Evolutionary conservation across 345 rosid species (phyloP), one percentile per base, ranked within the genome.

Genomic region (Rhizophora mangle): DNA sequence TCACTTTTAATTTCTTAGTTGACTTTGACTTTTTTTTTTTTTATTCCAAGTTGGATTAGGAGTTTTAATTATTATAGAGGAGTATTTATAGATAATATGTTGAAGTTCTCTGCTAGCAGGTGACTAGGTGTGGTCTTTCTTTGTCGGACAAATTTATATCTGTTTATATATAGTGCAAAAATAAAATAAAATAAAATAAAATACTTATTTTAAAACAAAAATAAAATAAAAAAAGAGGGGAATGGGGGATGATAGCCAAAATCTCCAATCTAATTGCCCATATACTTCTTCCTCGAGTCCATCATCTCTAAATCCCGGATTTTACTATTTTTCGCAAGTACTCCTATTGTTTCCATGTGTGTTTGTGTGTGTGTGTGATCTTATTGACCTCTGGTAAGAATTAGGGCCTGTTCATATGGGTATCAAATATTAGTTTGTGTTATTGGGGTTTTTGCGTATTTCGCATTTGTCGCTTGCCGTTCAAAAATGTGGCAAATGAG

Each of bases 21-120:
- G 49, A 11, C 3, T 39, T 43, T 11, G 4, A 43, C 18, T 43
- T 13, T 13, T 3, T 13, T 43, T 13, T 39, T 47, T 8, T 63
- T 22, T 1, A 62, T 82, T 84, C 76, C 63, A 82, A 80, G 80
- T 75, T 73, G 72, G 72, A 76, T 77, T 80, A 74, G 84, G 72
- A 43, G 49, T 39, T 39, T 9, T 10, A 43, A 13, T 43, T 11
- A 11, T 43, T 5, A 3, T 43, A 43, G 83, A 78, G 57, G 83
- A 79, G 82, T 80, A 73, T 73, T 79, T 80, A 80, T 74, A 87
- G 82, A 83, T 79, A 76, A 81, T 34, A 1, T 79, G 72, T 79
- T 55, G 55, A 69, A 63, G 49, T 49, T 63, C n/a, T 10, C 65
- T 72, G 37, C 7, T 7, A 34, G 37, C 6, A 68, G 71, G 52